A percentile compares a stretch with the other conserved stretches of the same genome.
Evolutionary conservation across 306 rosid species (phyloP).

Genomic region (Quercus aquifolioides): DNA sequence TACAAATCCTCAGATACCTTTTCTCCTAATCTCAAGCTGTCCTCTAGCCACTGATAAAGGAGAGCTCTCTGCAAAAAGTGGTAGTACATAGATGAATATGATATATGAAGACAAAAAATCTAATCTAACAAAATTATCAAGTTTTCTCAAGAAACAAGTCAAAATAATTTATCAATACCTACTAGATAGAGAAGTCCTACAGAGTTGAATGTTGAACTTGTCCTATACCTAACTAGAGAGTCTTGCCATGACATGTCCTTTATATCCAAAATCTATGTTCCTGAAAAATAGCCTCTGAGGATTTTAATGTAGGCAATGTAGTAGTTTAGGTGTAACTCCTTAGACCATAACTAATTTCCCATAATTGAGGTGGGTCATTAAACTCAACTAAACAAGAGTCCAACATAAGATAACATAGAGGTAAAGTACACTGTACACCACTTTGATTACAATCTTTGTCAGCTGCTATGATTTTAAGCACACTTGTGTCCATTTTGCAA

Average conservation of each 20-base stretch:
- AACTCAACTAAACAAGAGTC: neutral
- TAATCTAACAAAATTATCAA: neutral
- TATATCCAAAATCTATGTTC: neutral
- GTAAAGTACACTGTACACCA: neutral
- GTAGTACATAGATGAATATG: conserved; percentile 3
- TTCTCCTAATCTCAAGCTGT: conserved; percentile 75
- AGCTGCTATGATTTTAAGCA: neutral
- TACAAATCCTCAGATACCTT: conserved; percentile 63
- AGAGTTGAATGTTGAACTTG: neutral
- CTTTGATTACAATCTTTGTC: neutral
- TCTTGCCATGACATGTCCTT: neutral
- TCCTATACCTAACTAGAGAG: neutral
- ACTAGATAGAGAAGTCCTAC: neutral
- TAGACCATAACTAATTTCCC: neutral
- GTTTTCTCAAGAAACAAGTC: neutral
- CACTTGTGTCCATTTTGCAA: neutral
- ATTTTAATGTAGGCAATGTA: neutral
- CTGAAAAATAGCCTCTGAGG: neutral
- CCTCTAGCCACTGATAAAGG: conserved; percentile 80
- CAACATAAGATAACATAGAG: neutral
- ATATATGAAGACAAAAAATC: neutral
- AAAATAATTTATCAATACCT: neutral
- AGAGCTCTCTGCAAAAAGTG: conserved; percentile 50
- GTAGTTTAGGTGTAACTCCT: neutral
- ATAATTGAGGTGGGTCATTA: neutral